Base-by-base conservation (phyloP, 2,329 filamentous ascomycete genomes). In the Myrmaecium sp. region DNA sequence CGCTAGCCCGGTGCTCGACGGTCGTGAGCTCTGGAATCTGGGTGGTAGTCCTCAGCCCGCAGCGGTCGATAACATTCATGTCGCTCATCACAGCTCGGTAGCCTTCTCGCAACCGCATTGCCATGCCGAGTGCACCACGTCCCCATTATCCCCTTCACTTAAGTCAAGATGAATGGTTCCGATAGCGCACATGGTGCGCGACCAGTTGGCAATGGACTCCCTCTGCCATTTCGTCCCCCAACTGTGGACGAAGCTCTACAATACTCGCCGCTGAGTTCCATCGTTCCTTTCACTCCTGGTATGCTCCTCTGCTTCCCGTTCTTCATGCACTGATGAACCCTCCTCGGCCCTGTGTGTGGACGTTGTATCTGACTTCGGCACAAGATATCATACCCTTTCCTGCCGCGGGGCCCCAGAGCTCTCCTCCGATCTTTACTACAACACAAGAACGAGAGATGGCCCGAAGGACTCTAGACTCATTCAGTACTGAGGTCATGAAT, bases 241-340 rank as follows among this genome's bases (percentile, higher is more conserved):
- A 62, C 58, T 3, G 65, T 89, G 8, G 66, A 75, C 30, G 77
- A 89, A 44, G 79, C 79, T 16, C 60, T 89, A 23, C 76, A 78
- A n/a, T 84, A 74, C 52, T 80, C 79, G 27, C 80, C 81, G 14
- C 74, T 86, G 46, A 79, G 74, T 25, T 82, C 78, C 3, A 75
- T 84, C 25, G 64, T 80, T 27, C 79, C 80, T 3, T 81, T 86
- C 49, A 69, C 77, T 47, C 67, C 77, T 37, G 72, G 80, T 83
- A 52, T 37, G 55, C 50, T 31, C 23, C 27, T 17, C 23, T 49
- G 31, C 25, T 26, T 14, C 23, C 8, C 13, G 14, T 25, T 25
- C 15, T 6, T n/a, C 23, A 25, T 7, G 31, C 8, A 19, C 21
- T 28, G 15, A 11, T 28, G 17, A n/a, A n/a, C n/a, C n/a, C n/a